Evolutionary conservation across 345 rosid genomes (phyloP).

Genomic region (Geranium brycei): DNA sequence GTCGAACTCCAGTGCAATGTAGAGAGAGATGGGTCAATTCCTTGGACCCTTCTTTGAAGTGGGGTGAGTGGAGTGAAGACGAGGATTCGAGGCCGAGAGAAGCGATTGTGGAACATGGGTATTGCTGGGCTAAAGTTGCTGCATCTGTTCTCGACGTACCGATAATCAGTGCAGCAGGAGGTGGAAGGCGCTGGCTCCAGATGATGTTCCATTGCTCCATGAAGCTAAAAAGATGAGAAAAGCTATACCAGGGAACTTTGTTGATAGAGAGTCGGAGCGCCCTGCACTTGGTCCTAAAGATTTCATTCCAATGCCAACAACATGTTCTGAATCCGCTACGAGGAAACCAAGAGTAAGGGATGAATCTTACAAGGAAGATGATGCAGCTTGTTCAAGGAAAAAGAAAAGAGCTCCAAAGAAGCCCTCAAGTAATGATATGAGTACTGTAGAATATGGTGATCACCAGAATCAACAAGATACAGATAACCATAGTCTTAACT

Average conservation of each 20-base stretch:
- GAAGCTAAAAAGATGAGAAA: slow-evolving; percentile 43
- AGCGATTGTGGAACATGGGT: slow-evolving; percentile 49
- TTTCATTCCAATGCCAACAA: slow-evolving; percentile 26
- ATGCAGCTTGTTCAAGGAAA: background rate
- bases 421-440: too few relatives aligned
- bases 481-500: too few relatives aligned
- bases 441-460: too few relatives aligned
- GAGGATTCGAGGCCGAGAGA: slow-evolving; percentile 59
- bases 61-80: slow-evolving; percentile 54
- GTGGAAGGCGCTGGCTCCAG: slow-evolving; percentile 61
- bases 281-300: slow-evolving; percentile 50
- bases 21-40: slow-evolving; percentile 86
- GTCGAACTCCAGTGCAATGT: slow-evolving; percentile 67
- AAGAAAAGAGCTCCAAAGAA: too few relatives aligned
- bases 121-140: slow-evolving; percentile 74
- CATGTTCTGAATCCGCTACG: too few relatives aligned
- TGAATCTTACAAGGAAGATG: background rate
- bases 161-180: slow-evolving; percentile 84
- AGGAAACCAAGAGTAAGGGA: background rate
- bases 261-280: slow-evolving; percentile 74
- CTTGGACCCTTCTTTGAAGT: slow-evolving; percentile 60
- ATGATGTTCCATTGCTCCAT: slow-evolving; percentile 45
- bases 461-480: too few relatives aligned
- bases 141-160: slow-evolving; percentile 49
- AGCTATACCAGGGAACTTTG: slow-evolving; percentile 57